Base-by-base conservation (phyloP, 2,329 filamentous ascomycete genomes). In the Gnomoniopsis smithogilvyi region DNA sequence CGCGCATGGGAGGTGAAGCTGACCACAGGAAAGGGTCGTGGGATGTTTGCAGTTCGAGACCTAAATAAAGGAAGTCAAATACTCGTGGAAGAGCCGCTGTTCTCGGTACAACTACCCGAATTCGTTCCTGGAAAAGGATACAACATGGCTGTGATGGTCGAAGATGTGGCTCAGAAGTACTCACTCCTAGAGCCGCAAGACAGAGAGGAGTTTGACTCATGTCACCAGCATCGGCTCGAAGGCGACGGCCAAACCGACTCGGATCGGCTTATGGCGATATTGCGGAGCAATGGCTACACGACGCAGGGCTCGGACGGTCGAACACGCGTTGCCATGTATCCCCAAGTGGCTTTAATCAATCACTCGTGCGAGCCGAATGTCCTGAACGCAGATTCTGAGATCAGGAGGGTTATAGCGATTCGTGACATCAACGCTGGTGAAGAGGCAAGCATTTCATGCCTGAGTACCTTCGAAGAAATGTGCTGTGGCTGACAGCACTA, bases 261-360 rank as follows among this genome's bases (percentile, higher is more conserved):
- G 11, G 51, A 38, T 33, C 60, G 61, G 6, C 55, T 59, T 21
- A 59, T 65, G 56, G 67, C 65, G 59, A 72, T 74, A 52, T 74
- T 76, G 60, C 68, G 73, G 56, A 74, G 69, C 36, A 75, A 75
- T 57, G 73, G 69, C 56, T 74, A 74, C 67, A 70, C 72, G 46
- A 65, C 67, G 59, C 64, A 62, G 7, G 51, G 56, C 24, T 14
- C 51, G 11, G 15, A 34, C 2, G 51, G 51, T 22, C 38, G 38
- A 19, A 51, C 61, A 2, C 69, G 69, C 1, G 69, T 71, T 0
- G 72, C 67, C 1, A 64, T 76, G 3, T 76, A 73, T 45, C 64
- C 67, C 1, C 58, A 70, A 24, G 67, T 69, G 8, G 64, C 70
- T 8, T 67, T 72, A 26, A 72, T 75, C 67, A 76, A 76, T 53